phyloP scores from a whole-genome alignment of 2,329 filamentous ascomycete species.

The Aspergillus luchuensis region DNA sequence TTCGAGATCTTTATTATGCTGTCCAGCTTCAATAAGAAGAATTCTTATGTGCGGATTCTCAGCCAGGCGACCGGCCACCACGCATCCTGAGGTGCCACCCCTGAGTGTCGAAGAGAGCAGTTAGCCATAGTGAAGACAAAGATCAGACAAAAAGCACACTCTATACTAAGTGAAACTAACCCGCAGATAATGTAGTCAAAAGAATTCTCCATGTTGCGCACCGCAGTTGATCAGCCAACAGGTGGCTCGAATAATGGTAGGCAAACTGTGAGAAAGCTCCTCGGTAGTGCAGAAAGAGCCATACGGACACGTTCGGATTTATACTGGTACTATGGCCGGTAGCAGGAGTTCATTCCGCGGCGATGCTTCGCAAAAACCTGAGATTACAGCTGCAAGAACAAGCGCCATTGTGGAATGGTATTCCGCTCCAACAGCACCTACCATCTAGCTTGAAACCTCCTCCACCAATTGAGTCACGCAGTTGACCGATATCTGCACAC shows the following conservation, averaged over 20 bases:
- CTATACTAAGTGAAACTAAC: slow-evolving; percentile 15
- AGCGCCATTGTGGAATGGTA: neutral
- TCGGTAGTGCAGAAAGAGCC: neutral
- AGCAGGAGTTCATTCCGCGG: neutral
- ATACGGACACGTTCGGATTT: neutral
- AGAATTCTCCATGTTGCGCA: neutral
- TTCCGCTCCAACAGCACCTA: neutral
- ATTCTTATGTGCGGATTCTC: slow-evolving; percentile 47
- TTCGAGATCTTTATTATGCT: slow-evolving; percentile 47
- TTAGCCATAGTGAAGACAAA: neutral
- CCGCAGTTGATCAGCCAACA: too few species aligned
- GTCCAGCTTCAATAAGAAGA: slow-evolving; percentile 53
- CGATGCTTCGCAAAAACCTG: neutral
- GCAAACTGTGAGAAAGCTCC: neutral
- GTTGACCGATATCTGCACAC: neutral
- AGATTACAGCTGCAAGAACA: neutral
- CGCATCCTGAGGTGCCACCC: slow-evolving; percentile 53
- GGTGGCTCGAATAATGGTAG: neutral
- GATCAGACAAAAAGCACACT: neutral
- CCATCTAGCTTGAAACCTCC: neutral
- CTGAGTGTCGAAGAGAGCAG: slow-evolving; percentile 24
- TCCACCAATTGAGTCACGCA: neutral
- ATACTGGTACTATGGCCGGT: neutral
- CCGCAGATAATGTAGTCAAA: slow-evolving; percentile 38
- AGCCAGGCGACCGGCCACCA: slow-evolving; percentile 51